Conservation (phyloP, 192 early-diverging fungal genomes). For the Haplosporangium gracile region DNA sequence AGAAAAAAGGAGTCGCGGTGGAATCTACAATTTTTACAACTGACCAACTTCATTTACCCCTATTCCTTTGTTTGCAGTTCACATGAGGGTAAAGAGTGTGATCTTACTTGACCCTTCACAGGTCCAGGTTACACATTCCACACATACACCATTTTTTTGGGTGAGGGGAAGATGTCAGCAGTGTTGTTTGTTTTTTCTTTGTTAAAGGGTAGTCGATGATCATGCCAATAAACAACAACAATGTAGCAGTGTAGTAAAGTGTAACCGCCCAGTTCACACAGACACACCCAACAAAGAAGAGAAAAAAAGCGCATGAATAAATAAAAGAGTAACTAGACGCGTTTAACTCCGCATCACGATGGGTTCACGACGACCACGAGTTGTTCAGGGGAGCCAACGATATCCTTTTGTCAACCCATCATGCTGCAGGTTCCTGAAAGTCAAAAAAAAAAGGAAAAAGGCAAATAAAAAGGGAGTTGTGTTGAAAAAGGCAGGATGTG, state of each 20-base stretch:
- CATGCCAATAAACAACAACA: neutral
- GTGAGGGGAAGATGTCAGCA: neutral
- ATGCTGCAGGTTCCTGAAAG: neutral
- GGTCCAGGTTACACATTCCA: neutral
- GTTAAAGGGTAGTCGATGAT: neutral
- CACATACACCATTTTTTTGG: neutral
- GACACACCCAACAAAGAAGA: neutral
- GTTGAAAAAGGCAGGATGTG: neutral
- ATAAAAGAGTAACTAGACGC: neutral
- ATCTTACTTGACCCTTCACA: neutral
- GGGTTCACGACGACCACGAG: conserved; percentile 5
- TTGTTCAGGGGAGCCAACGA: conserved; percentile 12
- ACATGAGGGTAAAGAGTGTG: neutral
- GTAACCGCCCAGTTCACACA: neutral
- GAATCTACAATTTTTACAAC: neutral
- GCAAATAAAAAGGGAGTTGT: neutral
- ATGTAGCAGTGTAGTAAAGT: neutral
- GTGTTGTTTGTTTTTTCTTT: neutral
- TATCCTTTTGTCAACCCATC: neutral
- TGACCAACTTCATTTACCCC: neutral
- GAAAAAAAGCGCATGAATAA: neutral
- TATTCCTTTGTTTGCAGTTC: neutral
- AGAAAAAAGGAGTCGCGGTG: neutral
- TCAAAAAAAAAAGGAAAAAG: neutral
- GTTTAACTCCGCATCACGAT: conserved; percentile 5